Evolutionary conservation across 129 eudicot species (phyloP).

Genomic region (Chrysanthemum makinoi): DNA sequence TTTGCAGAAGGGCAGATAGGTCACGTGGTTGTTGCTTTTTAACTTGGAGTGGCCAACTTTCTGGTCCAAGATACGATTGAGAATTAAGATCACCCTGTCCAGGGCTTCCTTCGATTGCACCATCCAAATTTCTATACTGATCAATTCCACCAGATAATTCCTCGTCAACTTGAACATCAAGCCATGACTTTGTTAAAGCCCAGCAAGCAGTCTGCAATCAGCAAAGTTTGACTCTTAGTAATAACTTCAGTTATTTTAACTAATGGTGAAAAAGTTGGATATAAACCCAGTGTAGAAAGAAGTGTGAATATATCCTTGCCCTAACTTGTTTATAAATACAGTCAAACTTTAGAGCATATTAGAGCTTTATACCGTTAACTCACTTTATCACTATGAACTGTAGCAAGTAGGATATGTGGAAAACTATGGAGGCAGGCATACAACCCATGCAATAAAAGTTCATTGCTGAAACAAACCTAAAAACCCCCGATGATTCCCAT

Average conservation of each 20-base stretch:
- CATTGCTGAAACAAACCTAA: no score
- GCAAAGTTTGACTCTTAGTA: conserved; percentile 8
- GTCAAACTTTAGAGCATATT: no score
- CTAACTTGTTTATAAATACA: no score
- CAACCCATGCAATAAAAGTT: no score
- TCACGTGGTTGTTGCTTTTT: conserved; percentile 74
- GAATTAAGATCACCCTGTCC: conserved; percentile 46
- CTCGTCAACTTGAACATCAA: conserved; percentile 81
- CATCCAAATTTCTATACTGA: conserved; percentile 54
- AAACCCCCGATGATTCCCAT: no score
- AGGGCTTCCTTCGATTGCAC: conserved; percentile 56
- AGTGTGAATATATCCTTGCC: no score
- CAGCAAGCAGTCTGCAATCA: conserved; percentile 91
- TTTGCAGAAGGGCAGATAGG: conserved; percentile 88
- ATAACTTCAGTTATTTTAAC: not conserved
- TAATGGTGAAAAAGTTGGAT: not conserved
- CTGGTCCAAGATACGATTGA: conserved; percentile 56
- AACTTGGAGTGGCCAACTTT: conserved; percentile 93
- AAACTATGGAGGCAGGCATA: no score
- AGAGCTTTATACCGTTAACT: no score
- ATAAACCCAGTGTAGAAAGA: no score
- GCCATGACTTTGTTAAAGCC: conserved; percentile 99
- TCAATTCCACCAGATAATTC: conserved; percentile 55
- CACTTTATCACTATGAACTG: no score
- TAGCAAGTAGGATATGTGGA: no score